phyloP scores from a whole-genome alignment of 73 alveolate species.

The Paramecium sonneborni region DNA sequence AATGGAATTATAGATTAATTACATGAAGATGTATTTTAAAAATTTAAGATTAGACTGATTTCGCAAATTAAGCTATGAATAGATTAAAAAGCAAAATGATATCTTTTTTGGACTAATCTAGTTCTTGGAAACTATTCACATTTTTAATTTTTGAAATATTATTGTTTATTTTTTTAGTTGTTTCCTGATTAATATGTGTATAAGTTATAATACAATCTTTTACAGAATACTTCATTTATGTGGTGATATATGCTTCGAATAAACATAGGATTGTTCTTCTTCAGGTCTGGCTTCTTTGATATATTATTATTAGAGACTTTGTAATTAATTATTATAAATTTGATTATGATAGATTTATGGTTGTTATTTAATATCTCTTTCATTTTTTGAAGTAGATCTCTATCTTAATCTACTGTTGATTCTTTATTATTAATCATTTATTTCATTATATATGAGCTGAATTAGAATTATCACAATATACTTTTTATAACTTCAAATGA shows the following conservation, averaged over 20 bases:
- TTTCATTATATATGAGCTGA: neutral
- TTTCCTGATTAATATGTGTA: neutral
- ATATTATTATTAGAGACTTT: neutral
- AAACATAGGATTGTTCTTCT: neutral
- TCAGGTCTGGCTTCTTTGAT: neutral
- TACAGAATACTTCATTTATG: neutral
- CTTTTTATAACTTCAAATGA: neutral
- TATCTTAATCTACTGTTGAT: neutral
- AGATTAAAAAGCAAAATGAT: neutral
- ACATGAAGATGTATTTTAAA: neutral
- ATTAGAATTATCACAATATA: neutral
- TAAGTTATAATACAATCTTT: neutral
- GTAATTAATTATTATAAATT: neutral
- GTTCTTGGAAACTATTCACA: neutral
- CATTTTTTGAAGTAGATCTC: neutral
- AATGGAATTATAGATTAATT: slow-evolving; percentile 5
- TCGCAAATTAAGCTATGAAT: neutral
- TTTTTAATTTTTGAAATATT: neutral
- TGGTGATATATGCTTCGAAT: neutral
- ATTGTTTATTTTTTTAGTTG: neutral
- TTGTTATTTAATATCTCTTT: neutral
- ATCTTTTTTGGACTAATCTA: neutral
- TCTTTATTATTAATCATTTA: neutral
- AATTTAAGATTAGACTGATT: neutral
- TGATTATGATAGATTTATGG: neutral